Evolutionary conservation across 805 yeast genomes (phyloP).

Genomic region (Lachancea kluyveri): DNA sequence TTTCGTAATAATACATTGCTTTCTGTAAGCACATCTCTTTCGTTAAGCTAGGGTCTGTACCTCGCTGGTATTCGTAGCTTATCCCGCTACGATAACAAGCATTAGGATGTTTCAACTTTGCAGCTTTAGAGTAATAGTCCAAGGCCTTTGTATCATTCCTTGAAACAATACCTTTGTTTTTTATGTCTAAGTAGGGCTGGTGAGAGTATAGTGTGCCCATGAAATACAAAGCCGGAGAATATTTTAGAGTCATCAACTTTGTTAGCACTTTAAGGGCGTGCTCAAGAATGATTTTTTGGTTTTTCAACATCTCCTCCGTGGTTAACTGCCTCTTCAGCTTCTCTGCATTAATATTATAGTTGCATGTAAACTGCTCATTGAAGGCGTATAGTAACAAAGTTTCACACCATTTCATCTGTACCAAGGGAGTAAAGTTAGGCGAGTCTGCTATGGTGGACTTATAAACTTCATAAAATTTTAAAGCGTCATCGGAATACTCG

Average conservation of each 20-base stretch:
- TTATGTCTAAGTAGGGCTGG: constrained; percentile 38
- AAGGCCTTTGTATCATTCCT: constrained; percentile 57
- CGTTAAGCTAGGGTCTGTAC: constrained; percentile 44
- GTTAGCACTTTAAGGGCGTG: constrained; percentile 57
- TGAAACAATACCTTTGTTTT: constrained; percentile 43
- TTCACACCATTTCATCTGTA: constrained; percentile 64
- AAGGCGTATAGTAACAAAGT: constrained; percentile 44
- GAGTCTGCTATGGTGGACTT: constrained; percentile 22
- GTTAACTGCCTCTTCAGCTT: constrained; percentile 34
- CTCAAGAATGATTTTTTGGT: constrained; percentile 47
- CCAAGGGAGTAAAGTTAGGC: constrained; percentile 37
- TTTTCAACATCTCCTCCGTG: constrained; percentile 41
- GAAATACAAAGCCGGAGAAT: constrained; percentile 49
- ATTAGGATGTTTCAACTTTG: constrained; percentile 48
- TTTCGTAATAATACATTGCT: constrained; percentile 48
- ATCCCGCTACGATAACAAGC: constrained; percentile 68
- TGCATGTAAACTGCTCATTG: constrained; percentile 35
- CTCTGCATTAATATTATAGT: constrained; percentile 43
- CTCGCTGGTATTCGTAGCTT: constrained; percentile 47
- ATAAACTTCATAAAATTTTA: constrained; percentile 21
- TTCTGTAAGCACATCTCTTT: constrained; percentile 33
- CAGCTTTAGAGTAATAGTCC: constrained; percentile 53
- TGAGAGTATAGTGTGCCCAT: constrained; percentile 59
- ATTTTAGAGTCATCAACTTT: constrained; percentile 44
- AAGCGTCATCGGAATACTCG: constrained; percentile 16